Evolutionary conservation across 305 asterid genomes (phyloP).

Genomic region (Striga hermonthica): DNA sequence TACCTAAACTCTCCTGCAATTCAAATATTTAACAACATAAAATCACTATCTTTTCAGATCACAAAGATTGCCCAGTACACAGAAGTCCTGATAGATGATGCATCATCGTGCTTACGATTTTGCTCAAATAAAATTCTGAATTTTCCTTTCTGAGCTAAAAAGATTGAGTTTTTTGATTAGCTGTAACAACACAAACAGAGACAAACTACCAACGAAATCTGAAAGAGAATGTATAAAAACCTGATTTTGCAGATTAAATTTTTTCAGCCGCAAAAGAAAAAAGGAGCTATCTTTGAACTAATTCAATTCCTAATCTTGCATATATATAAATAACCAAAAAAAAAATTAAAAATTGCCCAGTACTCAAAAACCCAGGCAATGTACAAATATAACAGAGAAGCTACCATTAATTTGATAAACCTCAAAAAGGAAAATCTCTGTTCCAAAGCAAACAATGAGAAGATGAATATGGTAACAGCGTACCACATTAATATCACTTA

Average conservation of each 20-base stretch:
- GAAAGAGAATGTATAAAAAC: too few species aligned
- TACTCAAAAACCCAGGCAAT: conserved; percentile 18
- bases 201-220: too few species aligned
- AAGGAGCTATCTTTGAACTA: too few species aligned
- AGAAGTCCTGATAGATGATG: background rate
- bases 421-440: background rate
- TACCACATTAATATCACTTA: conserved; percentile 20
- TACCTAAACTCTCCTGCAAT: conserved; percentile 38
- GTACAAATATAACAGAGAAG: background rate
- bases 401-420: background rate
- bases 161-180: too few species aligned
- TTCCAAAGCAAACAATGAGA: background rate
- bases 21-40: conserved; percentile 25
- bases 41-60: conserved; percentile 22
- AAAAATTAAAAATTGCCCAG: too few species aligned
- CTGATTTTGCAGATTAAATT: too few species aligned
- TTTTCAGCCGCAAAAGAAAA: too few species aligned
- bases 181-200: too few species aligned
- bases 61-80: background rate
- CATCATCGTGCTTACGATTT: too few species aligned
- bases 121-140: too few species aligned
- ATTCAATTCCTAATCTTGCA: background rate
- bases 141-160: too few species aligned
- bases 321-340: conserved; percentile 26
- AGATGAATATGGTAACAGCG: background rate